Base-by-base conservation (phyloP, 305 asterid genomes). In the Plantago rigida region DNA sequence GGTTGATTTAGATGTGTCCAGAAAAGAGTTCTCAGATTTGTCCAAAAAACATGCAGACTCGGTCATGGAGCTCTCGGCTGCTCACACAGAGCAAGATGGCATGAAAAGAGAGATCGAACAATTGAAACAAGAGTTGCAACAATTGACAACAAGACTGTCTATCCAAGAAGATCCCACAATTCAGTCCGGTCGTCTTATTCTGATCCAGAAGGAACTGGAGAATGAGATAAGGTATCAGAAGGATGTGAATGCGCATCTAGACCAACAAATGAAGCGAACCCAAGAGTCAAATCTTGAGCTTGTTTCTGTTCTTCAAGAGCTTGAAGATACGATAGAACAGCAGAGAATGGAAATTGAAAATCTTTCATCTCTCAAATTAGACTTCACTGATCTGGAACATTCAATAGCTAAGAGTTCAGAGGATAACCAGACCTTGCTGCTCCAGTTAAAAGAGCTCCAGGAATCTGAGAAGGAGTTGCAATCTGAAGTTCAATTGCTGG, bases 221-320 rank as follows among this genome's bases (percentile, higher is more conserved):
- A 72, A 73, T 59, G 96, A 90, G 76, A 73, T 84, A 57, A 87
- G 75, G 56, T 86, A 79, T 80, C 96, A 85, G 51, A 83, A 75
- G 31, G 77, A 78, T 19, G 47, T 84, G 75, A 87, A 81, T 60
- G 79, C 77, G 53, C 77, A 79, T 72, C 75, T 85, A 69, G 75
- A 82, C 60, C 81, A 76, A 54, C 97, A 90, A 24, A 75, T 87
- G 44, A 78, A 75, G 56, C 81, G 73, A 67, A 85, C 85, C 69
- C 97, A 90, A 75, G 97, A 90, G 61, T 90, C 97, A 3, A 90
- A 90, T 64, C 52, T 82, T 49, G 86, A 88, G 77, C 95, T 90
- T 36, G 79, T 90, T 76, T 69, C 82, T 19, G 83, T 90, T 73
- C 94, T 90, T 71, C 97, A 85, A 66, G 97, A 87, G 78, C 82